These are phyloP conservation scores for Camelina laxa DNA, from an alignment of 345 rosid genomes.

Conservation along the genomic window DNA sequence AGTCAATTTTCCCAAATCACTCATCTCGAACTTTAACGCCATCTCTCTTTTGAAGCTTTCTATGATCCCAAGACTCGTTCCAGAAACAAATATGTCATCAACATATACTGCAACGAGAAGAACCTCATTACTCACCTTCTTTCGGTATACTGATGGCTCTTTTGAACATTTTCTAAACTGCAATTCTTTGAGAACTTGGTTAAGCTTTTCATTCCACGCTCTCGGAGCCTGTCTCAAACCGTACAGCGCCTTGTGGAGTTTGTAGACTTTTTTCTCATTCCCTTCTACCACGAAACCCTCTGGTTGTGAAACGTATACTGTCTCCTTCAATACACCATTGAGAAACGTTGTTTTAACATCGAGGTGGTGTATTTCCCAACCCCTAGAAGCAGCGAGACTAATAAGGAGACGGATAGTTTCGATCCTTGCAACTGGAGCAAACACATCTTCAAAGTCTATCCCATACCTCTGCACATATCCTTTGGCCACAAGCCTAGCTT, in stretches of 20 bases:
- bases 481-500: too few species aligned
- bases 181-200: accelerated
- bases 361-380: too few species aligned
- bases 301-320: too few species aligned
- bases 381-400: too few species aligned
- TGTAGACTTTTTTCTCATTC: too few species aligned
- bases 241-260: too few species aligned
- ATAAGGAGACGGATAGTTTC: too few species aligned
- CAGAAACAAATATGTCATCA: neutral
- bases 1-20: neutral
- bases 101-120: neutral
- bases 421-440: neutral
- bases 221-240: too few species aligned
- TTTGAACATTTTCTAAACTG: neutral
- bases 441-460: neutral
- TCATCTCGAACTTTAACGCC: neutral
- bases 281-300: too few species aligned
- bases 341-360: neutral
- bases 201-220: too few species aligned
- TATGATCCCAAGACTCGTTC: neutral
- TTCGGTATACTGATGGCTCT: neutral
- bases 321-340: too few species aligned
- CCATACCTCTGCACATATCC: too few species aligned
- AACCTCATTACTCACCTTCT: neutral
- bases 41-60: neutral